Percentiles rank a stretch among this genome's conserved stretches.
Evolutionary conservation across 108 stramenopile genomes (phyloP).

Genomic region (Pelagomonas calceolata): DNA sequence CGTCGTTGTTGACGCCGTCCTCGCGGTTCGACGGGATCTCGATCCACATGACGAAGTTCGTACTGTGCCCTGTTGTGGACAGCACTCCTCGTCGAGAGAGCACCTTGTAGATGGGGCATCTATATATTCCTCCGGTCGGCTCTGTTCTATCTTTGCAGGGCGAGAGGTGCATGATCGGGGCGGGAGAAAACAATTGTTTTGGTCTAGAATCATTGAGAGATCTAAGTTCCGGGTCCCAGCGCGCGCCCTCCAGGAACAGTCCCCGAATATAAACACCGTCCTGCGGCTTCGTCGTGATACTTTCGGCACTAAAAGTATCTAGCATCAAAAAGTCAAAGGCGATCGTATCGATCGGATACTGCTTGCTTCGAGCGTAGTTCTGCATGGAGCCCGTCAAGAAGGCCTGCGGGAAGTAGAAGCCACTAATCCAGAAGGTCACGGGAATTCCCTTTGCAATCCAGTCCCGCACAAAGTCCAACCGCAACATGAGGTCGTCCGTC

Average conservation of each 20-base stretch:
- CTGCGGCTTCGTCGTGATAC: conserved; percentile 15
- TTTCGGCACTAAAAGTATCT: conserved; percentile 14
- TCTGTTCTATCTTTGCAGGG: conserved; percentile 14
- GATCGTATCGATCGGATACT: conserved; percentile 43
- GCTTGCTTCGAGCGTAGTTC: conserved; percentile 36
- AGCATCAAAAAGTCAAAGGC: conserved; percentile 35
- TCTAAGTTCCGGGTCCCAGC: conserved; percentile 29
- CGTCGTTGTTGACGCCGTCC: conserved; percentile 25
- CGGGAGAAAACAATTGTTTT: conserved; percentile 47
- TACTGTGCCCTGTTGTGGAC: conserved; percentile 40
- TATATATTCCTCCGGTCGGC: conserved; percentile 10
- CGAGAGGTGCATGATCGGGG: conserved; percentile 34
- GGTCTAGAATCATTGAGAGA: conserved; percentile 31
- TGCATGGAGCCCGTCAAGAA: conserved; percentile 48
- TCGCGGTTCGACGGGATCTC: conserved; percentile 18
- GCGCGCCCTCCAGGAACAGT: conserved; percentile 45
- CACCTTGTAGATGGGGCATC: conserved; percentile 58
- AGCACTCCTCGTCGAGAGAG: conserved; percentile 33
- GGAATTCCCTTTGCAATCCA: conserved; percentile 40
- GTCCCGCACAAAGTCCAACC: conserved; percentile 24
- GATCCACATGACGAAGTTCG: conserved; percentile 35
- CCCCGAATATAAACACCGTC: conserved; percentile 47
- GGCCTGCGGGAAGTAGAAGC: conserved; percentile 49
- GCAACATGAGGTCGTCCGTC: conserved; percentile 31
- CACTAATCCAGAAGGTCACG: conserved; percentile 40